Percentiles rank a stretch among this genome's conserved stretches.
These are phyloP conservation scores for Amphirosellinia nigrospora DNA, from an alignment of 495 filamentous ascomycete genomes.

Conservation along the genomic window DNA sequence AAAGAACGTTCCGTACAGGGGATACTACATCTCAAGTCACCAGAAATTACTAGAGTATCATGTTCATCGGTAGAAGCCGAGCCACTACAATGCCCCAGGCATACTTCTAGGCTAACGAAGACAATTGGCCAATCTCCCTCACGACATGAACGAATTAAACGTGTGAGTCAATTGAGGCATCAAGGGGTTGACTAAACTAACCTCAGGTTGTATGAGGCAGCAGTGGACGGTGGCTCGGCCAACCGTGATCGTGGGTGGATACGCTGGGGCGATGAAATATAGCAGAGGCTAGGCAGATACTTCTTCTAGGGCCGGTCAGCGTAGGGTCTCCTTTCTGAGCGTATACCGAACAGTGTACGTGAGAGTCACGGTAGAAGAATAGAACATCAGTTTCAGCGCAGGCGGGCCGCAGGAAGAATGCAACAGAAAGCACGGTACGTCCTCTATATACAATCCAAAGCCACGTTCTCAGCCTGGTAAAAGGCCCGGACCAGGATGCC, in stretches of 20 bases:
- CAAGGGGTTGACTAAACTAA: slow-evolving; percentile 13
- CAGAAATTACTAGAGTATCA: not conserved
- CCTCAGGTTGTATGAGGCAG: slow-evolving; percentile 13
- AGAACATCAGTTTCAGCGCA: not conserved
- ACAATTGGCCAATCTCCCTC: slow-evolving; percentile 1
- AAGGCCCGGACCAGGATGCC: not conserved
- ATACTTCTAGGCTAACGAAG: slow-evolving; percentile 9
- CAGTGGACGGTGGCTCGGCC: slow-evolving; percentile 2
- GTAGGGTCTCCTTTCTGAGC: not conserved
- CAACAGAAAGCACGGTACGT: not conserved
- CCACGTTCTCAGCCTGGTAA: no score
- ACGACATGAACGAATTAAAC: not conserved
- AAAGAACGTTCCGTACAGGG: not conserved
- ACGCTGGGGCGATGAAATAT: slow-evolving; percentile 16
- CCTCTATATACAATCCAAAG: not conserved
- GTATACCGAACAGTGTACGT: not conserved
- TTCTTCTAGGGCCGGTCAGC: slow-evolving; percentile 2
- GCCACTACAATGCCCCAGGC: slow-evolving; percentile 22
- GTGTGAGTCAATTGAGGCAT: slow-evolving; percentile 21
- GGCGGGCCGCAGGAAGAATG: not conserved
- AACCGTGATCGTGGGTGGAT: not conserved
- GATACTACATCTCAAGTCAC: not conserved
- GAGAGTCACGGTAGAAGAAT: not conserved
- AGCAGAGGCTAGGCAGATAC: slow-evolving; percentile 12
- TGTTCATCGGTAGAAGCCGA: slow-evolving; percentile 3